Conservation (phyloP, 768 basidiomycete genomes). For the Filobasidium wieringae region DNA sequence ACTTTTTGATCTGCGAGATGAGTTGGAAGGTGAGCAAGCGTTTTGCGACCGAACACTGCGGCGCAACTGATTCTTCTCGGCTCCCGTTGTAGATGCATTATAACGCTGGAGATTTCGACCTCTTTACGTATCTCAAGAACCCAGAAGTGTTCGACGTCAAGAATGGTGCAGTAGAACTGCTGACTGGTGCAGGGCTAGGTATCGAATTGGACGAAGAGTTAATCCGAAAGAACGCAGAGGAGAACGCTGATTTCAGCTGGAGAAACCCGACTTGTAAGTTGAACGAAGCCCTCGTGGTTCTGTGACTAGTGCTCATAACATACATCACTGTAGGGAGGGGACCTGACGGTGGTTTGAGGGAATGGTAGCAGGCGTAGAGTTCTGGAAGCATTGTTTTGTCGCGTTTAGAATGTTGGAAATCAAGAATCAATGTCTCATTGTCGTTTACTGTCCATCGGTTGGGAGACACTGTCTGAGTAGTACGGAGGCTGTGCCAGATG, state of each 20-base stretch:
- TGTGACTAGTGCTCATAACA: neutral
- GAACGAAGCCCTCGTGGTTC: neutral
- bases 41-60: neutral
- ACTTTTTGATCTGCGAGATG: slow-evolving; percentile 43
- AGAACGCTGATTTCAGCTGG: slow-evolving; percentile 45
- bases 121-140: slow-evolving; percentile 50
- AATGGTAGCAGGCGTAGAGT: slow-evolving; percentile 12
- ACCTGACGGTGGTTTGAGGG: slow-evolving; percentile 13
- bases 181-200: slow-evolving; percentile 32
- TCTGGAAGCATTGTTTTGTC: too few relatives aligned
- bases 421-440: too few relatives aligned
- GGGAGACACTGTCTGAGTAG: too few relatives aligned
- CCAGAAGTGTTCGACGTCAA: slow-evolving; percentile 36
- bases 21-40: slow-evolving; percentile 19
- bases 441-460: too few relatives aligned
- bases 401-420: too few relatives aligned
- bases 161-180: slow-evolving; percentile 25
- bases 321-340: too few relatives aligned
- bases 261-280: slow-evolving; percentile 44
- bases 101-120: slow-evolving; percentile 47
- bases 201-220: slow-evolving; percentile 37
- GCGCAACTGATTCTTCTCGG: neutral
- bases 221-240: slow-evolving; percentile 32
- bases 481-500: too few relatives aligned
- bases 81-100: slow-evolving; percentile 52